Conservation (phyloP, 1,139 yeast genomes). For the Eremothecium sinecaudum region DNA sequence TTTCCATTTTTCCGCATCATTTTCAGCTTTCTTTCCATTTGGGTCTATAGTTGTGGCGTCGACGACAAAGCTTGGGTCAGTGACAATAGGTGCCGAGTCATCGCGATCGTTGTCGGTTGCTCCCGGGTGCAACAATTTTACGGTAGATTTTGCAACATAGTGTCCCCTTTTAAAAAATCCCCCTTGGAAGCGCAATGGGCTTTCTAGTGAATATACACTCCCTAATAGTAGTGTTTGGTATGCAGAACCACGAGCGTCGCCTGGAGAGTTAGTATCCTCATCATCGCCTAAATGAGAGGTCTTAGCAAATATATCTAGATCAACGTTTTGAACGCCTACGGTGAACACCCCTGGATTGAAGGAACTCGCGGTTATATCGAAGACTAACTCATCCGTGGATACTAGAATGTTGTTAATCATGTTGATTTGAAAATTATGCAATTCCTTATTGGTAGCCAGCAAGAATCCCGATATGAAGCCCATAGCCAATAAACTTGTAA, state of each 20-base stretch:
- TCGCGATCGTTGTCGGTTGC: slow-evolving; percentile 25
- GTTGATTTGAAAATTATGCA: slow-evolving; percentile 53
- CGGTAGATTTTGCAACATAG: slow-evolving; percentile 51
- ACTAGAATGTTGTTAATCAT: slow-evolving; percentile 64
- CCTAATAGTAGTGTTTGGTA: slow-evolving; percentile 70
- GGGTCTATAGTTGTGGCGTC: slow-evolving; percentile 1
- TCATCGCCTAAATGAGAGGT: slow-evolving; percentile 40
- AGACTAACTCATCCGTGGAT: slow-evolving; percentile 75
- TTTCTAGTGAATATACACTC: slow-evolving; percentile 52
- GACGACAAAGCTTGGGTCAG: background rate
- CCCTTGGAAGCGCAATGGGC: slow-evolving; percentile 68
- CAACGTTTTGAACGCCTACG: slow-evolving; percentile 55
- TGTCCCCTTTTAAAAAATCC: slow-evolving; percentile 61
- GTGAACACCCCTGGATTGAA: slow-evolving; percentile 81
- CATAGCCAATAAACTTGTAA: slow-evolving; percentile 45
- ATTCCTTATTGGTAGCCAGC: slow-evolving; percentile 78
- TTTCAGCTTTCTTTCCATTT: slow-evolving; percentile 16
- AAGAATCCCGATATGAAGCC: slow-evolving; percentile 81
- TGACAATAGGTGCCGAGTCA: slow-evolving; percentile 5
- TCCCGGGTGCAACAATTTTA: slow-evolving; percentile 71
- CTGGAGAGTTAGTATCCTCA: slow-evolving; percentile 10
- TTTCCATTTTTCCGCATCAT: slow-evolving; percentile 52
- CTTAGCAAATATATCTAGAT: slow-evolving; percentile 81
- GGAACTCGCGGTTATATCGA: slow-evolving; percentile 69
- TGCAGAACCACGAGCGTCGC: slow-evolving; percentile 11